These are phyloP conservation scores for Antitrichia curtipendula DNA, from an alignment of 225 moss, liverwort and hornwort genomes.

Conservation along the genomic window DNA sequence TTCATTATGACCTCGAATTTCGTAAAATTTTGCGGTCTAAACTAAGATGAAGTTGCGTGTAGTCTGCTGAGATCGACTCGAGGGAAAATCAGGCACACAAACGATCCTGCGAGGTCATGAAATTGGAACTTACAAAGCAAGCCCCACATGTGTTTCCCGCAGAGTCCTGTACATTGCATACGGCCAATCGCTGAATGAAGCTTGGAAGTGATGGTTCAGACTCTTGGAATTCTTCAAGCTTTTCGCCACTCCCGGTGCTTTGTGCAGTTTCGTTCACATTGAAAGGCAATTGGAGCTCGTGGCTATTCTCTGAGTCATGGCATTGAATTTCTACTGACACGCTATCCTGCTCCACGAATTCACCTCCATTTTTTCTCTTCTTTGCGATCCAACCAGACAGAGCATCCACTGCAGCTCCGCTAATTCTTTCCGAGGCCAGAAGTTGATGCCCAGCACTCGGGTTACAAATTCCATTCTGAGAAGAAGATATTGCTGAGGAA, in stretches of 20 bases:
- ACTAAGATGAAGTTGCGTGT: not conserved
- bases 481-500: not conserved
- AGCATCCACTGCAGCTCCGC: not conserved
- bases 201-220: not conserved
- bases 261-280: not conserved
- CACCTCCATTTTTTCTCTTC: not conserved
- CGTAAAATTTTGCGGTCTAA: not conserved
- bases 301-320: not conserved
- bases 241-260: not conserved
- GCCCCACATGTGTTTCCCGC: slow-evolving; percentile 6
- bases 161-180: not conserved
- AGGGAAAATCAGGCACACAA: not conserved
- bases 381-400: not conserved
- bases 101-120: not conserved
- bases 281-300: not conserved
- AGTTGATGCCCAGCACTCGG: not conserved
- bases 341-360: not conserved
- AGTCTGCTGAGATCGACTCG: not conserved
- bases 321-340: not conserved
- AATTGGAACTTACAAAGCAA: not conserved
- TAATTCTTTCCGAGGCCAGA: not conserved
- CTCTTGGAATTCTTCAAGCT: not conserved
- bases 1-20: not conserved
- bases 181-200: not conserved
- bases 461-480: not conserved